A percentile compares a stretch with the other conserved stretches of the same genome.
phyloP scores from a whole-genome alignment of 2,329 filamentous ascomycete genomes.

The Fusarium sp. region DNA sequence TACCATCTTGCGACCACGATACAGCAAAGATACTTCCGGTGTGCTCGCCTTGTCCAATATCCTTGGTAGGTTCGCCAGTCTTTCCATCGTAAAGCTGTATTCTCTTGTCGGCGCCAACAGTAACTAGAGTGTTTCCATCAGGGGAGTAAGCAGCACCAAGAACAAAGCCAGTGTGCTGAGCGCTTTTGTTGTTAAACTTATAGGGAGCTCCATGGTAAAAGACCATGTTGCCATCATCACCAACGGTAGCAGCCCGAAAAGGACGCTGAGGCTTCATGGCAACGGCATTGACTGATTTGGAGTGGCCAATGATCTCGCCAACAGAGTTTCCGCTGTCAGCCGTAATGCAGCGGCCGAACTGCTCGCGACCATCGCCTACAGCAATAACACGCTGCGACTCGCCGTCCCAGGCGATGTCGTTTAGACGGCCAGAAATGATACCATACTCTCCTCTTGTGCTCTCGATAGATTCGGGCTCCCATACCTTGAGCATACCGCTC shows the following conservation, averaged over 20 bases:
- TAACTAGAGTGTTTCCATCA: slow-evolving; percentile 84
- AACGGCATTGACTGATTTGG: slow-evolving; percentile 89
- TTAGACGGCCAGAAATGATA: slow-evolving; percentile 94
- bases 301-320: slow-evolving; percentile 93
- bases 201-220: slow-evolving; percentile 96
- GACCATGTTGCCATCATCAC: slow-evolving; percentile 88
- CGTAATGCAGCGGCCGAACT: slow-evolving; percentile 93
- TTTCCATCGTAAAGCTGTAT: slow-evolving; percentile 98
- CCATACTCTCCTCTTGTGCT: slow-evolving; percentile 94
- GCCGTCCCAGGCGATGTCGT: slow-evolving; percentile 97
- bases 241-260: slow-evolving; percentile 89
- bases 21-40: slow-evolving; percentile 93
- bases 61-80: slow-evolving; percentile 83
- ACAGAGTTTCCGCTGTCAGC: slow-evolving; percentile 96
- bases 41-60: slow-evolving; percentile 86
- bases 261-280: slow-evolving; percentile 90
- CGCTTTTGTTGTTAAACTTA: slow-evolving; percentile 89
- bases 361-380: slow-evolving; percentile 93
- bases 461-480: slow-evolving; percentile 87
- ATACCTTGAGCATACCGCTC: slow-evolving; percentile 86
- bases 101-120: slow-evolving; percentile 89
- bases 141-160: slow-evolving; percentile 90
- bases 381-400: slow-evolving; percentile 97
- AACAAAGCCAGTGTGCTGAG: slow-evolving; percentile 88
- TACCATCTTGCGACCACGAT: slow-evolving; percentile 89